Evolutionary conservation across 345 rosid species (phyloP), one percentile per base, ranked within the genome.

Genomic region (Corchorus capsularis): DNA sequence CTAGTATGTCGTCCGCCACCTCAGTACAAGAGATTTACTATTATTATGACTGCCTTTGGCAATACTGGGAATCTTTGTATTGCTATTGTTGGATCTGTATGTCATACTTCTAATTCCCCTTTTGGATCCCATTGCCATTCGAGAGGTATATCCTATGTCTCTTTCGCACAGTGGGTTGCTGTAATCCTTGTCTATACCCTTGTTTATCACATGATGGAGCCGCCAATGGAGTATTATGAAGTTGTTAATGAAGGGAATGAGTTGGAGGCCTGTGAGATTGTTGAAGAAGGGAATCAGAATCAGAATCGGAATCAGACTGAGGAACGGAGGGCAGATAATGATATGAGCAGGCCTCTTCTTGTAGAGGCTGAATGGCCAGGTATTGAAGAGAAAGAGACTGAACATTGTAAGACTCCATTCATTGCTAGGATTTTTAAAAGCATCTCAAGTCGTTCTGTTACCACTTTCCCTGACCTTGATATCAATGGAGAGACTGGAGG

Each of bases 181-280:
- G 97, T 93, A 69, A 93, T 96, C 80, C 94, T 96, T 74, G 98
- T 93, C n/a, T 92, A 96, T 75, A 92, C 98, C n/a, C 86, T 93
- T 73, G 99, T 93, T 72, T 92, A 96, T 86, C 98, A 93, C 81
- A 96, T 92, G 98, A 96, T 92, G 99, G 98, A 93, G 79, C 98
- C 97, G 45, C 94, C 99, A 6, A 13, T 92, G 90, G 83, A 87
- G 86, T 92, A 83, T 37, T 94, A 94, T 63, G 97, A 94, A 82
- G 73, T 94, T 75, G 93, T 92, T 74, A 94, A 88, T 60, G 97
- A 89, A 79, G 90, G 88, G 16, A 45, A 54, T 57, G 92, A 84
- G 43, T 39, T 39, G 43, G 43, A 39, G 1, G 43, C 6, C 43
- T 39, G 43, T 39, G 43, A 39, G 43, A 39, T 39, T 39, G 43